Evolutionary conservation across 805 yeast species (phyloP).

Genomic region (Kazachstania psychrophila): DNA sequence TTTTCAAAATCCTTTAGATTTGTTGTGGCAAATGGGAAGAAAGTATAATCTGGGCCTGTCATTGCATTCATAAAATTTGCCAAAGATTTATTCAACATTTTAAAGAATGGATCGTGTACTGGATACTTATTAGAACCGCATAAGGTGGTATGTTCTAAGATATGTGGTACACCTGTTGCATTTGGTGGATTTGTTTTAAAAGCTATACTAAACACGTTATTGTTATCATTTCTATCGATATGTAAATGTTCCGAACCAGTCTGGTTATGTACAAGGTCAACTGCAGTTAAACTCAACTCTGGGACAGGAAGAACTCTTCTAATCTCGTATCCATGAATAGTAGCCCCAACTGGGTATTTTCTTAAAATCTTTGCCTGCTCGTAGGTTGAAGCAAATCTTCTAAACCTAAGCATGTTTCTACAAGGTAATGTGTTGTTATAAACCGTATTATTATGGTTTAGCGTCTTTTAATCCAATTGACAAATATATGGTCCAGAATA

Average conservation of each 20-base stretch:
- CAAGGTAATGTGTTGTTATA: too few relatives aligned
- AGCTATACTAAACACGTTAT: constrained; percentile 80
- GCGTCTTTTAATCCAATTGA: too few relatives aligned
- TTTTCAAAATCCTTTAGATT: constrained; percentile 73
- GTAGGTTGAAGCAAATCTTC: constrained; percentile 20
- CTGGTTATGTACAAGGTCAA: constrained; percentile 52
- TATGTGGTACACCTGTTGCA: constrained; percentile 93
- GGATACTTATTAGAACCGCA: constrained; percentile 91
- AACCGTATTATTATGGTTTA: too few relatives aligned
- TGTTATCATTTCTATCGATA: constrained; percentile 70
- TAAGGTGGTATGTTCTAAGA: constrained; percentile 88
- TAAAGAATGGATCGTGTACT: constrained; percentile 94
- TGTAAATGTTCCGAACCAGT: constrained; percentile 82
- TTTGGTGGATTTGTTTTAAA: constrained; percentile 94
- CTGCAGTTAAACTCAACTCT: constrained; percentile 73
- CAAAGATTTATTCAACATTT: constrained; percentile 90
- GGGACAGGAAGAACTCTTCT: constrained; percentile 62
- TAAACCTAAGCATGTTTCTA: constrained; percentile 24
- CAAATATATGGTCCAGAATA: too few relatives aligned
- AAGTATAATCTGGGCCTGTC: constrained; percentile 96
- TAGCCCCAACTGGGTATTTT: constrained; percentile 56
- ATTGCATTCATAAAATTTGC: constrained; percentile 97
- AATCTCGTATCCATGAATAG: constrained; percentile 59
- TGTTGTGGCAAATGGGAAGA: constrained; percentile 93
- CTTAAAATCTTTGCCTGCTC: constrained; percentile 30